Evolutionary conservation across 495 filamentous ascomycete species (phyloP).

Genomic region (Lophium mytilinum): DNA sequence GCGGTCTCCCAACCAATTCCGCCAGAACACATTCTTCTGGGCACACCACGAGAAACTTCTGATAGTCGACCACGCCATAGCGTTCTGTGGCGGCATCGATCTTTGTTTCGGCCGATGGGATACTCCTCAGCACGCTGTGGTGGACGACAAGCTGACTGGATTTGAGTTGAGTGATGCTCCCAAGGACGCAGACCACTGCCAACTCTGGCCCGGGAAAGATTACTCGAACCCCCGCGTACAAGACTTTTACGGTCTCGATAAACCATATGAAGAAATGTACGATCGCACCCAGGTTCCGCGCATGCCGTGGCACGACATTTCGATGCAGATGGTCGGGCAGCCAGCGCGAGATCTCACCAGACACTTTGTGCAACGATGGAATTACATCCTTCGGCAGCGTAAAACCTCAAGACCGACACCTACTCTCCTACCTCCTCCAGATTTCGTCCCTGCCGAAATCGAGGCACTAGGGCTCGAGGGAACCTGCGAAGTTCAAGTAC

Average conservation of each 20-base stretch:
- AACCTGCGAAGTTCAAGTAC: slow-evolving; percentile 92
- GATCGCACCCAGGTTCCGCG: slow-evolving; percentile 76
- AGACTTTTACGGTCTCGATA: slow-evolving; percentile 88
- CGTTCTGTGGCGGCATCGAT: slow-evolving; percentile 94
- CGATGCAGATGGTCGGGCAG: slow-evolving; percentile 97
- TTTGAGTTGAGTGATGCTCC: slow-evolving; percentile 71
- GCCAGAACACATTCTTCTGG: slow-evolving; percentile 99
- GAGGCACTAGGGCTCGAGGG: slow-evolving; percentile 81
- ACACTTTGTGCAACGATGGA: slow-evolving; percentile 99
- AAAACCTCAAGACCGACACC: slow-evolving; percentile 92
- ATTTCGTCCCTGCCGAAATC: slow-evolving; percentile 77
- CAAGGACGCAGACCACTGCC: slow-evolving; percentile 88
- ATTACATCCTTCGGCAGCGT: slow-evolving; percentile 88
- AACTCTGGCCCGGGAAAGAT: slow-evolving; percentile 96
- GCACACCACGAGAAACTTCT: slow-evolving; percentile 97
- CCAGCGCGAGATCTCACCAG: slow-evolving; percentile 89
- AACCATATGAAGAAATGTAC: slow-evolving; percentile 99
- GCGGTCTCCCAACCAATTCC: slow-evolving; percentile 90
- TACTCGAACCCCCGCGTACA: slow-evolving; percentile 94
- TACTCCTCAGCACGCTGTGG: slow-evolving; percentile 80
- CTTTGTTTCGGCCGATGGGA: slow-evolving; percentile 98
- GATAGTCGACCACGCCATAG: slow-evolving; percentile 91
- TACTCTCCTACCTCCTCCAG: slow-evolving; percentile 85
- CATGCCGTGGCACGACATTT: slow-evolving; percentile 99
- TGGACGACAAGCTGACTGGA: slow-evolving; percentile 90